Evolutionary conservation across 192 early-diverging fungal genomes (phyloP).

Genomic region (Gigaspora rosea): DNA sequence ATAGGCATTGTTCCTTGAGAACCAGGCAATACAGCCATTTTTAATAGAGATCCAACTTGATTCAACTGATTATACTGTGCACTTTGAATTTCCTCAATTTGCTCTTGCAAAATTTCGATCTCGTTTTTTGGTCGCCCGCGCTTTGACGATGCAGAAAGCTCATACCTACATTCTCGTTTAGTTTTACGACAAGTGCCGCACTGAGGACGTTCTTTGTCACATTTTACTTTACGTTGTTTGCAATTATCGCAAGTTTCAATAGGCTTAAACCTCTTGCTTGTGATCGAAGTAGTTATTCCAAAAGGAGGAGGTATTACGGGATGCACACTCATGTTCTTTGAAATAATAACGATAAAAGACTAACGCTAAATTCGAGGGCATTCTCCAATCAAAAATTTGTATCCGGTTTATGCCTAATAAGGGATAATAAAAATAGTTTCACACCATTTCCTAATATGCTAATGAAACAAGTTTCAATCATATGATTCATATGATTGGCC

Average conservation of each 20-base stretch:
- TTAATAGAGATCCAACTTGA: constrained; percentile 20
- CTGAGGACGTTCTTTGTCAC: constrained; percentile 24
- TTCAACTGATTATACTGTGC: constrained; percentile 8
- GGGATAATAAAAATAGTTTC: too few relatives aligned
- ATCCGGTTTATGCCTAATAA: too few relatives aligned
- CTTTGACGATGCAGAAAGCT: constrained; percentile 26
- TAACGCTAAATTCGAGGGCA: too few relatives aligned
- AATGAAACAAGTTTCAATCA: too few relatives aligned
- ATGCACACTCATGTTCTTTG: too few relatives aligned
- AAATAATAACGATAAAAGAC: too few relatives aligned
- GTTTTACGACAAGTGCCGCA: constrained; percentile 30
- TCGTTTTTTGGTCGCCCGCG: constrained; percentile 25
- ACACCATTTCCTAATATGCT: too few relatives aligned
- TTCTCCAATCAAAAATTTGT: too few relatives aligned
- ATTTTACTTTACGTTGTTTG: constrained; percentile 32
- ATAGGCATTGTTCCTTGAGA: neutral
- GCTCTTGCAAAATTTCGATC: constrained; percentile 24
- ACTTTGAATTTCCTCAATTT: constrained; percentile 25
- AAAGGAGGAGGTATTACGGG: too few relatives aligned
- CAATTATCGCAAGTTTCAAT: constrained; percentile 32
- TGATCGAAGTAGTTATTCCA: neutral
- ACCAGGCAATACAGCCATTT: constrained; percentile 11
- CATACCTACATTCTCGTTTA: constrained; percentile 28
- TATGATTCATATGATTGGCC: too few relatives aligned
- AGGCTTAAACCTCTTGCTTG: constrained; percentile 17